Percentiles rank a stretch among this genome's conserved stretches.
Conservation (phyloP, 352 stramenopile species). For the Phytopythium mirpurense region DNA sequence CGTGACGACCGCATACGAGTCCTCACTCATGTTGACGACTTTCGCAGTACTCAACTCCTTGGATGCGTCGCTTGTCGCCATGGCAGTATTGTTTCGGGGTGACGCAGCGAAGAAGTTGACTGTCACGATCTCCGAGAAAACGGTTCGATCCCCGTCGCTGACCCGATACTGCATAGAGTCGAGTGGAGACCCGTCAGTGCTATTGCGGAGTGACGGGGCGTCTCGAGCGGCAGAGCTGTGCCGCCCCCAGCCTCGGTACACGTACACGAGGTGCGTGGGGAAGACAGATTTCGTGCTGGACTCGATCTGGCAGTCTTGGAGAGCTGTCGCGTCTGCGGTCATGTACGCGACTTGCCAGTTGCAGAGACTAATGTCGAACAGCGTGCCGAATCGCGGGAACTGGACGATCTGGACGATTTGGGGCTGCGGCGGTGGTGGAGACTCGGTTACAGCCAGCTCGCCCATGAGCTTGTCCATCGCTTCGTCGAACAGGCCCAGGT, state of each 20-base stretch:
- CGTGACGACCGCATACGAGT: constrained; percentile 31
- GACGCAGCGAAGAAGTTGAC: constrained; percentile 25
- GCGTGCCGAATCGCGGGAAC: constrained; percentile 41
- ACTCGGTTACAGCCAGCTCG: neutral
- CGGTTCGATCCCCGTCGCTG: constrained; percentile 26
- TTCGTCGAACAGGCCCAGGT: neutral
- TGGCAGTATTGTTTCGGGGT: neutral
- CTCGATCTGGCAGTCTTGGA: constrained; percentile 27
- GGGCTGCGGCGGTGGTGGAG: neutral
- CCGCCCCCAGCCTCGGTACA: constrained; percentile 32
- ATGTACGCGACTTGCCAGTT: constrained; percentile 8
- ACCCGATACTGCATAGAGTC: constrained; percentile 56
- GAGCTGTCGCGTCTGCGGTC: neutral
- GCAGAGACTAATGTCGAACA: constrained; percentile 32
- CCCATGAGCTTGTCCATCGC: neutral
- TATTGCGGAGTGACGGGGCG: neutral
- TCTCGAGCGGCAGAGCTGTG: neutral
- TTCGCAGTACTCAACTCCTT: constrained; percentile 11
- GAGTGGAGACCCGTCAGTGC: constrained; percentile 8
- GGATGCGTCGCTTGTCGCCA: constrained; percentile 1
- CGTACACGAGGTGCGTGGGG: constrained; percentile 48
- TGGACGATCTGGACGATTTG: constrained; percentile 35
- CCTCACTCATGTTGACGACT: constrained; percentile 42
- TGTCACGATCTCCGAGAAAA: constrained; percentile 19
- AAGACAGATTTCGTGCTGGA: constrained; percentile 19